These are phyloP conservation scores for Clonostachys rosea DNA, from an alignment of 2,329 filamentous ascomycete species.

Conservation along the genomic window DNA sequence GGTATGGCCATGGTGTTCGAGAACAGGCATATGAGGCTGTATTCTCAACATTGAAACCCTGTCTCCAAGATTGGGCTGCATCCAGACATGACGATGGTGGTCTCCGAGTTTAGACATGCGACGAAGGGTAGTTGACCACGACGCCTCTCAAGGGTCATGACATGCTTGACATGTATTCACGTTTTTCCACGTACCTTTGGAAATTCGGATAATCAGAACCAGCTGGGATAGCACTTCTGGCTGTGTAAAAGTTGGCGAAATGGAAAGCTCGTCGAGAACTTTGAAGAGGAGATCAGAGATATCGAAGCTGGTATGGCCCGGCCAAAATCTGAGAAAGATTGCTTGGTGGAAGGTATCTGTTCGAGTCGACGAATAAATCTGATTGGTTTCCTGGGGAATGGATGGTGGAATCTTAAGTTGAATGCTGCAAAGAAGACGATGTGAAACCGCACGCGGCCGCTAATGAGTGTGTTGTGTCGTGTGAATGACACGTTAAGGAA, in stretches of 20 bases:
- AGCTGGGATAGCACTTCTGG: constrained; percentile 1
- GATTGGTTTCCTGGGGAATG: not conserved
- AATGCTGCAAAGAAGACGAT: not conserved
- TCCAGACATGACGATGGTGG: no score
- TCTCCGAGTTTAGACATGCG: not conserved
- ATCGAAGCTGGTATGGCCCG: not conserved
- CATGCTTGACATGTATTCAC: no score
- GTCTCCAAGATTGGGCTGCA: no score
- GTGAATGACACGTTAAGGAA: no score
- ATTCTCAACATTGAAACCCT: no score
- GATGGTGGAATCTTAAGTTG: no score
- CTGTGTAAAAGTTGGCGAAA: not conserved
- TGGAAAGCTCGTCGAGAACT: not conserved
- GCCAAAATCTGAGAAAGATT: not conserved
- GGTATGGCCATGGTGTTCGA: no score
- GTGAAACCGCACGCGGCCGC: no score
- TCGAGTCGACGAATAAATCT: not conserved
- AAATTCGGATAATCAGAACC: not conserved
- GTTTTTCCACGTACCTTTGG: no score
- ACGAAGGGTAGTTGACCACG: not conserved
- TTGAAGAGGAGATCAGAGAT: not conserved
- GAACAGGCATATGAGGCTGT: no score
- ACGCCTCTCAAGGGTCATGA: no score
- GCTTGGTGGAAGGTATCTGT: not conserved
- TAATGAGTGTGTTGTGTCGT: no score